Base-by-base conservation (phyloP, 2,329 filamentous ascomycete genomes). In the Moelleriella libera region DNA sequence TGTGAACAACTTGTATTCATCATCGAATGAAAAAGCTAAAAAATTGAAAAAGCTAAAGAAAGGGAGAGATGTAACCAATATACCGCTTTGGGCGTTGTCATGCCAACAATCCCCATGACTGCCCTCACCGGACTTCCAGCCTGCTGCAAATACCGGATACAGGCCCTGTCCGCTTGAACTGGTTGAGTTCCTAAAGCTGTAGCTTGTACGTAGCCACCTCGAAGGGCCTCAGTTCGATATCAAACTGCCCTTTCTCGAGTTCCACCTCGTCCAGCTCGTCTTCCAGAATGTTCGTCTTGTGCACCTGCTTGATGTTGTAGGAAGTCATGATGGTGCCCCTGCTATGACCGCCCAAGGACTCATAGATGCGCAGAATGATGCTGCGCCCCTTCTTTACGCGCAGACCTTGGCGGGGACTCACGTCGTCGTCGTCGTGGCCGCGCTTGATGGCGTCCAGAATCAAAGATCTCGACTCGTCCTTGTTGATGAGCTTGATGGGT, bases 401-500 rank as follows among this genome's bases (percentile, higher is more conserved):
- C 32, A 90, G 66, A 37, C 76, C 75, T 28, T 77, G 76, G 3
- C 71, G 74, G 12, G 72, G 65, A 43, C 74, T 78, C 42, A 88
- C 76, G 54, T 88, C 85, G 57, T 83, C 81, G 54, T 90, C 85
- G 56, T 90, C 85, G 60, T 90, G 85, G n/a, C 87, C 92, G 49
- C 92, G 83, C 74, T 98, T 98, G 63, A 98, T 75, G 1, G 82
- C 83, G 61, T 98, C 92, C 1, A 98, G 70, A 4, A 98, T 71
- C 21, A 98, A 69, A 3, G 84, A 82, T 8, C 72, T 61, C 28
- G 64, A 65, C 30, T 60, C 59, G 45, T 67, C 64, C 43, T 74
- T 71, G 43, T 83, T 82, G 1, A 71, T 70, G n/a, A 96, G 66
- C 51, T 75, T 75, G 58, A 96, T 77, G 0, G 83, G 77, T 1